Evolutionary conservation across 1,284 basidiomycete genomes (phyloP).

Genomic region (Leccinum angustisporum): DNA sequence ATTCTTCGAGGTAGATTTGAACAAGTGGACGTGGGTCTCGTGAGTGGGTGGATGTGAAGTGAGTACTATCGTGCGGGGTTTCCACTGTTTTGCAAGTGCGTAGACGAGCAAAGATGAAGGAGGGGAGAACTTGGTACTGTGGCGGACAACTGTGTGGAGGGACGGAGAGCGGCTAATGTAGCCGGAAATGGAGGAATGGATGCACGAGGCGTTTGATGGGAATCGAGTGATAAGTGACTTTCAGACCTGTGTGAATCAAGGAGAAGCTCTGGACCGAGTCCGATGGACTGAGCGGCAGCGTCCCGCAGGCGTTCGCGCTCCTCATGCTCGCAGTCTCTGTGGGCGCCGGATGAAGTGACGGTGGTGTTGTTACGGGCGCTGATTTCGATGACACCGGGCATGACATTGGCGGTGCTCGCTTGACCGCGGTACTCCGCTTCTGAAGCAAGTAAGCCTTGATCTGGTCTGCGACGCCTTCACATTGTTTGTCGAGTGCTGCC

Average conservation of each 20-base stretch:
- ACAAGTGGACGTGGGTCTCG: slow-evolving; percentile 67
- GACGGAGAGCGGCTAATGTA: slow-evolving; percentile 45
- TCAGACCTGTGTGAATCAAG: slow-evolving; percentile 15
- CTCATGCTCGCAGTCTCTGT: slow-evolving; percentile 58
- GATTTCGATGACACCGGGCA: slow-evolving; percentile 74
- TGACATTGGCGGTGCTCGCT: slow-evolving; percentile 37
- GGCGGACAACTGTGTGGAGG: slow-evolving; percentile 52
- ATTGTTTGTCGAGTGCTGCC: slow-evolving; percentile 25
- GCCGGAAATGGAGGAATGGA: slow-evolving; percentile 58
- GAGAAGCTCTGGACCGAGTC: slow-evolving; percentile 42
- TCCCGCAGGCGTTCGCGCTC: slow-evolving; percentile 71
- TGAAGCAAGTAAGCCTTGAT: slow-evolving; percentile 19
- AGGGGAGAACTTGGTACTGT: slow-evolving; percentile 65
- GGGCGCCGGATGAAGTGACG: slow-evolving; percentile 23
- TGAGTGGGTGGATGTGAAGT: slow-evolving; percentile 44
- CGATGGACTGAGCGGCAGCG: slow-evolving; percentile 72
- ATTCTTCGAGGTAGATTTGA: slow-evolving; percentile 56
- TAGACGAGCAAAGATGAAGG: slow-evolving; percentile 66
- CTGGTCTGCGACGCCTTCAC: slow-evolving; percentile 27
- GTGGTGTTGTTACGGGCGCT: slow-evolving; percentile 43
- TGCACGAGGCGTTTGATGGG: slow-evolving; percentile 8
- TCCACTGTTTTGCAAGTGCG: slow-evolving; percentile 73
- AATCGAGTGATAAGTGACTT: slow-evolving; percentile 16
- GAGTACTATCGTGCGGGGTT: slow-evolving; percentile 59
- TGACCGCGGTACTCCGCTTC: not conserved